Conservation (phyloP, 768 basidiomycete species). For the Pholiota microspora region DNA sequence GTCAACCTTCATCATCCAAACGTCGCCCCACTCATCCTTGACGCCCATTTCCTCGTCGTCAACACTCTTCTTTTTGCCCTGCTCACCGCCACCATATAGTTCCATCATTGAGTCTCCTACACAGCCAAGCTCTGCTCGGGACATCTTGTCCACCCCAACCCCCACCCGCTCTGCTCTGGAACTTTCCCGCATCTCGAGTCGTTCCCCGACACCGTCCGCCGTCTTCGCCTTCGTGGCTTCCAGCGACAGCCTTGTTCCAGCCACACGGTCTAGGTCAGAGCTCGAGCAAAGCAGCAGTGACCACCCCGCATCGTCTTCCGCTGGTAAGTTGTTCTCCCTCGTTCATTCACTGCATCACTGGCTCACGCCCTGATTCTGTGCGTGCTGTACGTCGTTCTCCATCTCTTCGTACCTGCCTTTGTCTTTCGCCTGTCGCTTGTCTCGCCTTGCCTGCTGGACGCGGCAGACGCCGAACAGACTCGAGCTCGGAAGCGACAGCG, state of each 20-base stretch:
- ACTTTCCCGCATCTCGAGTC: slow-evolving; percentile 28
- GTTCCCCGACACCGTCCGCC: slow-evolving; percentile 20
- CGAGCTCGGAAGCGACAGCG: slow-evolving; percentile 74
- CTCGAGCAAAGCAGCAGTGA: slow-evolving; percentile 49
- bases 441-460: slow-evolving; percentile 12
- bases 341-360: neutral
- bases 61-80: too few relatives aligned
- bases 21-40: neutral
- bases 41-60: neutral
- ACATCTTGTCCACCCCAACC: slow-evolving; percentile 43
- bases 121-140: slow-evolving; percentile 55
- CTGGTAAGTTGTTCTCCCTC: slow-evolving; percentile 29
- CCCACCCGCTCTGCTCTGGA: slow-evolving; percentile 47
- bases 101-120: slow-evolving; percentile 69
- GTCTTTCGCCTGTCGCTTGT: neutral
- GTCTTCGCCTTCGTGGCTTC: slow-evolving; percentile 21
- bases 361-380: neutral
- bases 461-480: slow-evolving; percentile 48
- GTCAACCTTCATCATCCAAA: slow-evolving; percentile 11
- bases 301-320: slow-evolving; percentile 24
- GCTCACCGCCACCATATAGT: slow-evolving; percentile 7
- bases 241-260: slow-evolving; percentile 52
- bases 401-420: neutral
- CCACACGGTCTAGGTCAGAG: slow-evolving; percentile 61
- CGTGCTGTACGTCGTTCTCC: neutral